Conservation (phyloP, 257 asterid genomes). For the Penstemon newberryi region DNA sequence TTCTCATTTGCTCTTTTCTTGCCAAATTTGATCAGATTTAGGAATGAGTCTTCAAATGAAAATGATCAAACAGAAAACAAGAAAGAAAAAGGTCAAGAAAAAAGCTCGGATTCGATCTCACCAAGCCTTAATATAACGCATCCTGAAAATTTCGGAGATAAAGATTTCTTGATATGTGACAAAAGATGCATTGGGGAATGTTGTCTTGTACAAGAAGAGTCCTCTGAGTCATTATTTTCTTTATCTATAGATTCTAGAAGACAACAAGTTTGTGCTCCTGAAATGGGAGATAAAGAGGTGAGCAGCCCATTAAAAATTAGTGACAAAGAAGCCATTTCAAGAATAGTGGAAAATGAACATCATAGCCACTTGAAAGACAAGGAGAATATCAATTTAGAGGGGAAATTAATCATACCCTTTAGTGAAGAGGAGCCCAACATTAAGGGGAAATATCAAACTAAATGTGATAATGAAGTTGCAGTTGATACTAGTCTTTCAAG, state of each 20-base stretch:
- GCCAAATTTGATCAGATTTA: slow-evolving; percentile 17
- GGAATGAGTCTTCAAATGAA: neutral
- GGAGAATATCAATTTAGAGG: slow-evolving; percentile 39
- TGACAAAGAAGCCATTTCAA: neutral
- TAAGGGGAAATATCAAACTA: neutral
- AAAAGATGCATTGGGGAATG: neutral
- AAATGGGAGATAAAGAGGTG: slow-evolving; percentile 33
- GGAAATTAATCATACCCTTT: neutral
- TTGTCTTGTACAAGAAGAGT: slow-evolving; percentile 24
- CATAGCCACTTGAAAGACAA: slow-evolving; percentile 12
- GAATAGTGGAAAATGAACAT: too few species aligned
- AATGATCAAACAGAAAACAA: slow-evolving; percentile 4
- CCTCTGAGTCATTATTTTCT: slow-evolving; percentile 47
- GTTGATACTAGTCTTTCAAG: slow-evolving; percentile 67
- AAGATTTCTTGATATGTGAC: neutral
- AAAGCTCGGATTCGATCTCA: slow-evolving; percentile 1
- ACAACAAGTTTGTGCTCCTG: slow-evolving; percentile 17
- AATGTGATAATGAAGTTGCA: slow-evolving; percentile 25
- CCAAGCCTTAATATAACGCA: neutral
- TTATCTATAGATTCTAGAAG: slow-evolving; percentile 52
- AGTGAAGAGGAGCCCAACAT: too few species aligned
- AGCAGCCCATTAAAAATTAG: slow-evolving; percentile 32
- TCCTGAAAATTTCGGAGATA: slow-evolving; percentile 19
- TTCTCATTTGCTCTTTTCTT: too few species aligned
- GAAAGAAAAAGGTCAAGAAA: neutral